A percentile compares a stretch with the other conserved stretches of the same genome.
These are phyloP conservation scores for Tinospora cordifolia DNA, from an alignment of 164 flowering plant genomes.

Conservation along the genomic window DNA sequence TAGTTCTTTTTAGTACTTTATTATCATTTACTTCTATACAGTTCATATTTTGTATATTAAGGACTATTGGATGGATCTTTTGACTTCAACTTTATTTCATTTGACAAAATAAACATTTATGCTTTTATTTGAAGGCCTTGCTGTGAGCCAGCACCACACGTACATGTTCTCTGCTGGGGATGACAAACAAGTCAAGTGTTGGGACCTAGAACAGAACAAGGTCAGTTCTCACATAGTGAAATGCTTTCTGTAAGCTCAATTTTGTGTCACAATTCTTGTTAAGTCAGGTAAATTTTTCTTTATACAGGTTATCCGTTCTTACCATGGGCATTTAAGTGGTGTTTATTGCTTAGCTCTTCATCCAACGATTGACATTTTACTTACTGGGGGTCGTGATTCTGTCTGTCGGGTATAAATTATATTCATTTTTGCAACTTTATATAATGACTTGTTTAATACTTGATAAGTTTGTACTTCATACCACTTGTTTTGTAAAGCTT, in stretches of 20 bases:
- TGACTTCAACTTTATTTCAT: neutral
- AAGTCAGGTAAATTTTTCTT: constrained; percentile 1
- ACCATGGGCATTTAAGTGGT: constrained; percentile 99
- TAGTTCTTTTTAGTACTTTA: constrained; percentile 19
- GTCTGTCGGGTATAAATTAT: constrained; percentile 78
- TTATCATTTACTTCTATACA: neutral
- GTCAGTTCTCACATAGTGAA: constrained; percentile 23
- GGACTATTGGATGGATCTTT: neutral
- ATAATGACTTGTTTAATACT: neutral
- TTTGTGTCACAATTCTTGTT: neutral
- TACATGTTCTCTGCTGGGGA: constrained; percentile 99
- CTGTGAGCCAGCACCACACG: constrained; percentile 74
- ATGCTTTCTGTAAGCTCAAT: neutral
- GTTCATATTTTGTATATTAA: neutral
- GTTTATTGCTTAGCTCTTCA: constrained; percentile 97
- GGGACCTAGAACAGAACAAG: constrained; percentile 99
- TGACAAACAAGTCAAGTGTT: constrained; percentile 97
- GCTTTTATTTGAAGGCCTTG: constrained; percentile 64
- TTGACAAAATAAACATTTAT: constrained; percentile 4
- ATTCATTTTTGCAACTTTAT: constrained; percentile 1
- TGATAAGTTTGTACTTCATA: neutral
- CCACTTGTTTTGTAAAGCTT: neutral
- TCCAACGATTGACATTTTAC: constrained; percentile 84
- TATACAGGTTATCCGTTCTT: constrained; percentile 78
- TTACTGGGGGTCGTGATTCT: constrained; percentile 99